Evolutionary conservation across 352 stramenopile species (phyloP).

Genomic region (Pythium monospermum): DNA sequence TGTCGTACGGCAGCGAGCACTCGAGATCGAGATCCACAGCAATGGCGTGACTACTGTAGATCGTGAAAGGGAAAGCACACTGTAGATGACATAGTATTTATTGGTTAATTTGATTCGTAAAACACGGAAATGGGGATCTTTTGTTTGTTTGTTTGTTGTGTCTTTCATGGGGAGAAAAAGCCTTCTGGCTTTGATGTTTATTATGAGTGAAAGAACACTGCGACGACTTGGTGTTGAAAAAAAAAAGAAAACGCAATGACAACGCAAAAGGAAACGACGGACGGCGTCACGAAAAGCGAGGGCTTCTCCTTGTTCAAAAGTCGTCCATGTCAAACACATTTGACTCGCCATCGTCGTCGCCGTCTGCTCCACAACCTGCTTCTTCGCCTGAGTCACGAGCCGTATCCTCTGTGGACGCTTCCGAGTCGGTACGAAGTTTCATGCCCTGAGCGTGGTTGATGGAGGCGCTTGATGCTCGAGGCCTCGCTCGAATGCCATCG

Average conservation of each 20-base stretch:
- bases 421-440: conserved; percentile 28
- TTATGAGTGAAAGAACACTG: not conserved
- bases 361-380: no score
- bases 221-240: no score
- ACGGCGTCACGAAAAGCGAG: not conserved
- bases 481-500: not conserved
- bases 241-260: no score
- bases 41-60: not conserved
- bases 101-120: conserved; percentile 8
- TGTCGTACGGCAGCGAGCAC: not conserved
- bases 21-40: conserved; percentile 1
- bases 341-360: conserved; percentile 15
- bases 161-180: no score
- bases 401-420: conserved; percentile 32
- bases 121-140: no score
- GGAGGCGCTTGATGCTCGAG: not conserved
- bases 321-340: conserved; percentile 71
- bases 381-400: conserved; percentile 26
- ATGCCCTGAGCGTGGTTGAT: conserved; percentile 4
- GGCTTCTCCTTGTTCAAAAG: conserved; percentile 34
- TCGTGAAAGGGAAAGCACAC: no score
- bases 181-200: not conserved
- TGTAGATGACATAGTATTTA: no score
- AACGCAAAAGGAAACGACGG: not conserved
- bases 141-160: not conserved